phyloP scores from a whole-genome alignment of 2,329 filamentous ascomycete species.

The Epichloe scottii region DNA sequence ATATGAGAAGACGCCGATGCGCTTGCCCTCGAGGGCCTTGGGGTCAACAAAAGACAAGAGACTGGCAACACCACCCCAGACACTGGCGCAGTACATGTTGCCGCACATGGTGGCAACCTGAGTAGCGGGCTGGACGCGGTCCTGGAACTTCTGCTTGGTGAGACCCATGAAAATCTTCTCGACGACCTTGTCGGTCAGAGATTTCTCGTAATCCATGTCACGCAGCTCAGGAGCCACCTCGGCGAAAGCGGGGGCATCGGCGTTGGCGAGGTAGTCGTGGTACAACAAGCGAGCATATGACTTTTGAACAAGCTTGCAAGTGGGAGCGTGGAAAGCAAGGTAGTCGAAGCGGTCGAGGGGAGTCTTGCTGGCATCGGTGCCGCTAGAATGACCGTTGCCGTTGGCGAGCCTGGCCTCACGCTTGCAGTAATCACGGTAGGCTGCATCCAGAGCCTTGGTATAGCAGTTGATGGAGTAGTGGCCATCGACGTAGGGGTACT shows the following conservation, averaged over 20 bases:
- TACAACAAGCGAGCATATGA: slow-evolving; percentile 74
- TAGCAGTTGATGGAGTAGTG: slow-evolving; percentile 78
- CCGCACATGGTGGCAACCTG: slow-evolving; percentile 67
- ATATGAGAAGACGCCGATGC: slow-evolving; percentile 67
- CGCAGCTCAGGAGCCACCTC: slow-evolving; percentile 66
- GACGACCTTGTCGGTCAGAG: slow-evolving; percentile 66
- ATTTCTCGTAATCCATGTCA: slow-evolving; percentile 68
- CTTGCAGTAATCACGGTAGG: slow-evolving; percentile 70
- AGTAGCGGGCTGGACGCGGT: slow-evolving; percentile 61
- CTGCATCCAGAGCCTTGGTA: slow-evolving; percentile 64
- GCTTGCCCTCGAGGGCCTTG: slow-evolving; percentile 55
- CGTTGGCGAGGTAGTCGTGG: slow-evolving; percentile 69
- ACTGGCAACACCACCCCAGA: slow-evolving; percentile 65
- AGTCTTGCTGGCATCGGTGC: slow-evolving; percentile 37
- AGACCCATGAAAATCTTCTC: slow-evolving; percentile 81
- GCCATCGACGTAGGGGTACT: slow-evolving; percentile 76
- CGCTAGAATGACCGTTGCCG: slow-evolving; percentile 42
- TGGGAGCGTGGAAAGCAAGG: slow-evolving; percentile 71
- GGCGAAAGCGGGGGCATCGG: slow-evolving; percentile 53
- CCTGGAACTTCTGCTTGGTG: slow-evolving; percentile 73
- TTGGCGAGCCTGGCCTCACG: slow-evolving; percentile 50
- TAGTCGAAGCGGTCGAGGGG: slow-evolving; percentile 73
- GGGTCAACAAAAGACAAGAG: slow-evolving; percentile 53
- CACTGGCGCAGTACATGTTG: slow-evolving; percentile 57
- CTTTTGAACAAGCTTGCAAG: slow-evolving; percentile 79